Percentiles rank a stretch among this genome's conserved stretches.
Evolutionary conservation across 495 filamentous ascomycete species (phyloP).

Genomic region (Talaromyces trachyspermus): DNA sequence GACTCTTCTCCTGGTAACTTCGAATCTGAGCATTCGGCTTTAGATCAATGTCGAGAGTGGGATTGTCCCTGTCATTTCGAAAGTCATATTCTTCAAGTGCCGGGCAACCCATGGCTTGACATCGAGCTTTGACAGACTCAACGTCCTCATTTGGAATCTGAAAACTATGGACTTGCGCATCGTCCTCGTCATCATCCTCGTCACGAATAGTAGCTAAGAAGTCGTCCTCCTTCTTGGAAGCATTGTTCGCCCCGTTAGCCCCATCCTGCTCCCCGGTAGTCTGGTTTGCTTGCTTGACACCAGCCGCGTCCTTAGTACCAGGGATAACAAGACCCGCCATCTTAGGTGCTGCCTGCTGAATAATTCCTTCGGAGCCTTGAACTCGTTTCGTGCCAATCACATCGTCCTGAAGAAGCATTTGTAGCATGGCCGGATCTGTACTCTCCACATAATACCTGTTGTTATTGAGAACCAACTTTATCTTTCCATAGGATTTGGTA

Average conservation of each 20-base stretch:
- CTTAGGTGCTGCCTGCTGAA: conserved; percentile 72
- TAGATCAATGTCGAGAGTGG: conserved; percentile 86
- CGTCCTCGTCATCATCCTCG: conserved; percentile 87
- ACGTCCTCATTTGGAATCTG: conserved; percentile 73
- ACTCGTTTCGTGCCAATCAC: conserved; percentile 58
- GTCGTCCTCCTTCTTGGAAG: conserved; percentile 45
- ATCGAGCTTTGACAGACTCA: conserved; percentile 82
- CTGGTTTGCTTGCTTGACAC: conserved; percentile 56
- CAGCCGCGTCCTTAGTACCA: conserved; percentile 87
- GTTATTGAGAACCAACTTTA: conserved; percentile 89
- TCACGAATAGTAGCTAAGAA: conserved; percentile 59
- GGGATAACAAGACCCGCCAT: conserved; percentile 90
- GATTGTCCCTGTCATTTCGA: conserved; percentile 82
- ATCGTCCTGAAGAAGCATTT: conserved; percentile 68
- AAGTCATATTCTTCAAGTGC: conserved; percentile 97
- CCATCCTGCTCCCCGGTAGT: conserved; percentile 29
- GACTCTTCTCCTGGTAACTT: conserved; percentile 90
- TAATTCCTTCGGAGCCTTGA: conserved; percentile 62
- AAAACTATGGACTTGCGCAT: conserved; percentile 88
- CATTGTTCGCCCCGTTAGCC: conserved; percentile 13
- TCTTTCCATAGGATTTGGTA: conserved; percentile 88
- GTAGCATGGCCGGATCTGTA: conserved; percentile 74
- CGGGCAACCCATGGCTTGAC: conserved; percentile 76
- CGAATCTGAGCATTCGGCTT: conserved; percentile 78
- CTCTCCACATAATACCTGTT: conserved; percentile 93